These are phyloP conservation scores for Zygosaccharomyces pseudorouxii DNA, from an alignment of 805 yeast genomes.

Conservation along the genomic window DNA sequence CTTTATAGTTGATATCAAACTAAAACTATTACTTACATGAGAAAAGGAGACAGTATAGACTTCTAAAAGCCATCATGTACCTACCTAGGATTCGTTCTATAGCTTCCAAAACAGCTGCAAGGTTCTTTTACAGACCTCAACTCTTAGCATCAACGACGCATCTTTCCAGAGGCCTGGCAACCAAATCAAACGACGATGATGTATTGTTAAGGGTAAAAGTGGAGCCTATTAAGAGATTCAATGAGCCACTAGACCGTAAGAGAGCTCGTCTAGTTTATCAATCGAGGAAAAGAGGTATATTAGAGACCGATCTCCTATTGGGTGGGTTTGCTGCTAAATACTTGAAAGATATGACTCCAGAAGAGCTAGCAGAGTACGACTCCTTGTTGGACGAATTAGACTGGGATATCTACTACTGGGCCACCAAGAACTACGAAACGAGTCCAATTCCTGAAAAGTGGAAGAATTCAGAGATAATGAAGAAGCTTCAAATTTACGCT, in stretches of 20 bases:
- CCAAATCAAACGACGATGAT: slow-evolving; percentile 32
- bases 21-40: neutral
- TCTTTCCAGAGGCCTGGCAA: slow-evolving; percentile 6
- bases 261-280: slow-evolving; percentile 89
- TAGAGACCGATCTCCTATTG: slow-evolving; percentile 84
- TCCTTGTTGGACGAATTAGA: slow-evolving; percentile 85
- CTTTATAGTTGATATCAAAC: neutral
- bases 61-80: neutral
- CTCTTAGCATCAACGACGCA: neutral
- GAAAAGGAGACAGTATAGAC: neutral
- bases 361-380: slow-evolving; percentile 82
- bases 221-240: slow-evolving; percentile 70
- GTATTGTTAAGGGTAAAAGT: slow-evolving; percentile 52
- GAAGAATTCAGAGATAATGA: slow-evolving; percentile 63
- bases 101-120: neutral
- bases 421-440: slow-evolving; percentile 72
- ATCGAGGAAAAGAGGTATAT: slow-evolving; percentile 88
- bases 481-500: slow-evolving; percentile 64
- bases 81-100: neutral
- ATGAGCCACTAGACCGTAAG: slow-evolving; percentile 68
- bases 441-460: slow-evolving; percentile 87
- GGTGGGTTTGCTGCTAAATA: slow-evolving; percentile 80
- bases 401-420: slow-evolving; percentile 99
- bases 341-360: slow-evolving; percentile 51
- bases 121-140: neutral